Evolutionary conservation across 768 basidiomycete genomes (phyloP), one percentile per base, ranked within the genome.

Genomic region (Mycena kentingensis): DNA sequence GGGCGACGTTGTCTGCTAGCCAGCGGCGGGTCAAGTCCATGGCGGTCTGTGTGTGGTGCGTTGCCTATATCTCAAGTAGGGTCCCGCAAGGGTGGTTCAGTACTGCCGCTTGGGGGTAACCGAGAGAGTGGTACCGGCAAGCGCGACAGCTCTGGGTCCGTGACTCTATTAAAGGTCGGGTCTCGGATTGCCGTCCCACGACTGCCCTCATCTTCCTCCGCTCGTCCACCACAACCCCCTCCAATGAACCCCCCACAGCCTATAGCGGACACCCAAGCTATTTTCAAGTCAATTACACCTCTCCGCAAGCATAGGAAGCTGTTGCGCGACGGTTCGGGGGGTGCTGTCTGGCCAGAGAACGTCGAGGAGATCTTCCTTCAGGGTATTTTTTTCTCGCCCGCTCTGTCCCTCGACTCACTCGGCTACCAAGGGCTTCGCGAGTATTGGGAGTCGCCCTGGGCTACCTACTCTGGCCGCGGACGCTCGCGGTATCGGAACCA

Each of bases 231-330:
- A n/a, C n/a, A n/a, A n/a, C n/a, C n/a, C n/a, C n/a, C n/a, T n/a
- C n/a, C n/a, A n/a, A n/a, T n/a, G n/a, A n/a, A n/a, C n/a, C n/a
- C n/a, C n/a, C n/a, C n/a, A n/a, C n/a, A n/a, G n/a, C n/a, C n/a
- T n/a, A n/a, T n/a, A n/a, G n/a, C n/a, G n/a, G n/a, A n/a, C n/a
- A n/a, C n/a, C n/a, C n/a, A n/a, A n/a, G n/a, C n/a, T n/a, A n/a
- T n/a, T n/a, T 60, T 64, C 42, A 71, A 73, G 58, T 67, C 77
- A 48, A 77, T 86, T 60, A 91, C 87, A 1, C 88, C 89, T 18
- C 85, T 87, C 66, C 79, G 89, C 51, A 90, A 90, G 60, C 89
- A 91, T 70, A 78, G 87, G 63, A 92, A 91, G 68, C 85, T 91
- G 56, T 76, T 92, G 70, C 91, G 90, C 67, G 88, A 91, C 60